Evolutionary conservation across 2,329 filamentous ascomycete genomes (phyloP).

Genomic region (Monosporascus sp.): DNA sequence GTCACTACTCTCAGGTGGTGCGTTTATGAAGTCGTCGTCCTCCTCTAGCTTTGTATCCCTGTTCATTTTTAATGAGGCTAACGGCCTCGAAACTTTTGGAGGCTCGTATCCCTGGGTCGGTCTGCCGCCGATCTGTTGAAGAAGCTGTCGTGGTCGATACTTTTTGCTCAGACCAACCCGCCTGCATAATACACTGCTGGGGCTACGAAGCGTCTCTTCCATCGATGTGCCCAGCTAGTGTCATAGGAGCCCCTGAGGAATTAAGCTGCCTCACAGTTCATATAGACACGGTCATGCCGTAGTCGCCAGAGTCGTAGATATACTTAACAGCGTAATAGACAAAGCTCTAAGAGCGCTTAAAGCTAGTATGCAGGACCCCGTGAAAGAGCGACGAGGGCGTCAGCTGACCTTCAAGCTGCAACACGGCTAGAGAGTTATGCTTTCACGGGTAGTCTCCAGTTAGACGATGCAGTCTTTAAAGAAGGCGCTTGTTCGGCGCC

Average conservation of each 20-base stretch:
- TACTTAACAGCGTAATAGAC: not conserved
- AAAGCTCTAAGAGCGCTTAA: too few species aligned
- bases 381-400: not conserved
- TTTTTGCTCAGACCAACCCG: constrained; percentile 11
- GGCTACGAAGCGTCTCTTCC: not conserved
- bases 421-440: too few species aligned
- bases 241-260: not conserved
- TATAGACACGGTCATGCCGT: not conserved
- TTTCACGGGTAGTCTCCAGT: too few species aligned
- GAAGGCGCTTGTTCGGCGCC: too few species aligned
- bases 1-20: constrained; percentile 20
- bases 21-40: constrained; percentile 14
- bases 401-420: too few species aligned
- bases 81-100: constrained; percentile 1
- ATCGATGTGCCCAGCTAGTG: not conserved
- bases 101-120: not conserved
- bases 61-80: constrained; percentile 7
- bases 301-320: not conserved
- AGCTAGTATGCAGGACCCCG: not conserved
- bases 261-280: not conserved
- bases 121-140: constrained; percentile 7
- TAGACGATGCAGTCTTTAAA: too few species aligned
- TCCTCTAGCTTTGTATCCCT: constrained; percentile 8
- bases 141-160: constrained; percentile 7
- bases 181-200: not conserved